phyloP scores from a whole-genome alignment of 108 stramenopile genomes.

The Nannochloropsis oceanica region DNA sequence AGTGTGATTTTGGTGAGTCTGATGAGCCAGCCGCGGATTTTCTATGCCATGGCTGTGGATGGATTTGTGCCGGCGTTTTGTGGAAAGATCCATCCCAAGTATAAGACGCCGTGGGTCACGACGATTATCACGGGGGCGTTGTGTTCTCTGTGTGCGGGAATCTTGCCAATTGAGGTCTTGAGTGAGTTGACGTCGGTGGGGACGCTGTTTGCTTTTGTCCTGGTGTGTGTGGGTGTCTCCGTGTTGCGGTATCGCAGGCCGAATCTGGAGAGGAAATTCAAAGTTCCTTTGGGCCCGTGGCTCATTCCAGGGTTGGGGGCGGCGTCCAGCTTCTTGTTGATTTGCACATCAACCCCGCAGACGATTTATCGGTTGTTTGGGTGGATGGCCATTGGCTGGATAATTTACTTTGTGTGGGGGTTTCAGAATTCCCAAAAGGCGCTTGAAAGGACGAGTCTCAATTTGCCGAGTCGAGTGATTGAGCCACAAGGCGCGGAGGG shows the following conservation, averaged over 20 bases:
- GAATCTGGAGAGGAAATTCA: neutral
- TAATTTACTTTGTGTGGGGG: neutral
- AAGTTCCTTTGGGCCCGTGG: neutral
- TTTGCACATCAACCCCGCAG: neutral
- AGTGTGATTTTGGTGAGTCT: constrained; percentile 70
- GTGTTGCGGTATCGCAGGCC: neutral
- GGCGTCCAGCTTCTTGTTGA: neutral
- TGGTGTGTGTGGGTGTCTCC: neutral
- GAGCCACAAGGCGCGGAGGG: neutral
- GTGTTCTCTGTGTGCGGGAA: neutral
- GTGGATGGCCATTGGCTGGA: neutral
- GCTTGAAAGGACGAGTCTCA: neutral
- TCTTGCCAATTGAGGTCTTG: neutral
- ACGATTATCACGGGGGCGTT: neutral
- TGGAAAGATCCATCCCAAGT: constrained; percentile 8
- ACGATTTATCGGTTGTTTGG: neutral
- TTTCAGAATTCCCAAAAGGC: neutral
- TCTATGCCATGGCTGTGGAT: constrained; percentile 64
- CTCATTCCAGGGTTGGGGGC: neutral
- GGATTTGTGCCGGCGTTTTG: constrained; percentile 63
- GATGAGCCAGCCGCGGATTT: constrained; percentile 70
- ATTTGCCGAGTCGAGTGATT: too few relatives aligned
- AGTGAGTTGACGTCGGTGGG: neutral
- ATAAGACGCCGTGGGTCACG: neutral
- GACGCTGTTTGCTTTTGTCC: neutral